Evolutionary conservation across 768 basidiomycete genomes (phyloP).

Genomic region (Collybiopsis luxurians): DNA sequence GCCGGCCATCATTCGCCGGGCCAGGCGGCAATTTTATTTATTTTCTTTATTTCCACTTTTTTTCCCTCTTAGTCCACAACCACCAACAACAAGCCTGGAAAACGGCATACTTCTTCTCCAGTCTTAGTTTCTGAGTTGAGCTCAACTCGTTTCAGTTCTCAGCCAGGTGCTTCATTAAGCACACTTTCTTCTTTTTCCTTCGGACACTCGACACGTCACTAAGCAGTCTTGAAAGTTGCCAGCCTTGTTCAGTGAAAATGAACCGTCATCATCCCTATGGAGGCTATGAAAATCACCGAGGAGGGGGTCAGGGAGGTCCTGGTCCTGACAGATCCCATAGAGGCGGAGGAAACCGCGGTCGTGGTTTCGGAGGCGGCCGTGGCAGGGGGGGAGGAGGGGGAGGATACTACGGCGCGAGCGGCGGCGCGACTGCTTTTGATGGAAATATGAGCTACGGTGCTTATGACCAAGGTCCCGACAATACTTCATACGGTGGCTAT

Average conservation of each 20-base stretch:
- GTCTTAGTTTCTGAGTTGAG: conserved; percentile 21
- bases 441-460: conserved; percentile 47
- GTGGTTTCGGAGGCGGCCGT: conserved; percentile 33
- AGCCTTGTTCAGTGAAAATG: conserved; percentile 45
- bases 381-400: conserved; percentile 45
- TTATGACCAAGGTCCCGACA: conserved; percentile 70
- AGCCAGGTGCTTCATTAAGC: conserved; percentile 17
- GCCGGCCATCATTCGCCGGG: background rate
- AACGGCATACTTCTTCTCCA: conserved; percentile 4
- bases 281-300: conserved; percentile 50
- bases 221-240: conserved; percentile 13
- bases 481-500: conserved; percentile 70
- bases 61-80: conserved; percentile 5
- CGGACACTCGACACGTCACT: conserved; percentile 10
- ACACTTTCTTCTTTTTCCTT: conserved; percentile 16
- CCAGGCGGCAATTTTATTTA: background rate
- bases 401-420: conserved; percentile 30
- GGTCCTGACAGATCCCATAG: conserved; percentile 76
- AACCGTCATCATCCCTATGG: conserved; percentile 91
- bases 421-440: conserved; percentile 55
- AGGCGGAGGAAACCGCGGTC: conserved; percentile 50
- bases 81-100: conserved; percentile 10
- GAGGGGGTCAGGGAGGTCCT: conserved; percentile 62
- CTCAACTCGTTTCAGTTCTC: conserved; percentile 9
- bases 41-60: background rate